Evolutionary conservation across 2,329 filamentous ascomycete genomes (phyloP).

Genomic region (Graphilbum sp.): DNA sequence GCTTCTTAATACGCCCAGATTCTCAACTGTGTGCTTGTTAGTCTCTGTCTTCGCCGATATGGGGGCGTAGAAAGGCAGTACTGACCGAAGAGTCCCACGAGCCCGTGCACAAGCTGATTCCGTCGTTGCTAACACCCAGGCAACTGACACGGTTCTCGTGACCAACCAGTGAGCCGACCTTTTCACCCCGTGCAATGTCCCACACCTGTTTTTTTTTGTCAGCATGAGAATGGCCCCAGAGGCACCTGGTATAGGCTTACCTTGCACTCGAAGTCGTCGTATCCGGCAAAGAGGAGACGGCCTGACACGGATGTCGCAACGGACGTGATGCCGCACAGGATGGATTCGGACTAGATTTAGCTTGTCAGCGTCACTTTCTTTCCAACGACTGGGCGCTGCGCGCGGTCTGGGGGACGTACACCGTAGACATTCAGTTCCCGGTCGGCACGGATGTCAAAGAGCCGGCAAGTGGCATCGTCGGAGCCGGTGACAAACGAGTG

Average conservation of each 20-base stretch:
- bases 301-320: constrained; percentile 96
- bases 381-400: too few species aligned
- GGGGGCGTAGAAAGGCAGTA: constrained; percentile 11
- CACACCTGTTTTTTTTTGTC: constrained; percentile 50
- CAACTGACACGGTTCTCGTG: constrained; percentile 99
- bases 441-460: constrained; percentile 96
- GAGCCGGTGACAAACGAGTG: constrained; percentile 97
- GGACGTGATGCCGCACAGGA: constrained; percentile 94
- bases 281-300: constrained; percentile 85
- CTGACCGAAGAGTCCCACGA: constrained; percentile 98
- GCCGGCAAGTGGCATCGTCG: constrained; percentile 89
- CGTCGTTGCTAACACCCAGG: constrained; percentile 95
- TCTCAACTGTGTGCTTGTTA: constrained; percentile 48
- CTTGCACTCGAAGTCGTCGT: constrained; percentile 99
- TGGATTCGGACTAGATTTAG: constrained; percentile 65
- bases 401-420: too few species aligned
- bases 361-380: background rate
- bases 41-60: background rate
- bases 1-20: constrained; percentile 63
- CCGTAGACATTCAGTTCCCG: constrained; percentile 56
- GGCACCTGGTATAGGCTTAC: too few species aligned
- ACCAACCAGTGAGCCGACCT: constrained; percentile 89
- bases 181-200: constrained; percentile 92
- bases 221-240: background rate
- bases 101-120: constrained; percentile 96